A percentile compares a stretch with the other conserved stretches of the same genome.
Evolutionary conservation across 306 rosid species (phyloP).

Genomic region (Glycine latifolia): DNA sequence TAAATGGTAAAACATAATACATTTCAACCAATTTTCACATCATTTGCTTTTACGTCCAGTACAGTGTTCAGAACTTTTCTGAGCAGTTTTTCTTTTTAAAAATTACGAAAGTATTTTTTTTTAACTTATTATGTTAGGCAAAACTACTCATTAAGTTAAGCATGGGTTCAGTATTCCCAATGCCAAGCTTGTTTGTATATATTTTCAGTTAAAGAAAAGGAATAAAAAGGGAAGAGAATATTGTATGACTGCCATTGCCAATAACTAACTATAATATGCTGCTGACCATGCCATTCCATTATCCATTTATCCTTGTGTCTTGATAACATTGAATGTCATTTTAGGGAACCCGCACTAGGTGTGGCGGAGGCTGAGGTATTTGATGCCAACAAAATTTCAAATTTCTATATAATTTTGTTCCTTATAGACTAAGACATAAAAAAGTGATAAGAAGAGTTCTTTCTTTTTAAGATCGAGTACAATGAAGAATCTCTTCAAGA

Average conservation of each 20-base stretch:
- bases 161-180: slow-evolving; percentile 1
- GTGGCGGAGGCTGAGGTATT: too few relatives aligned
- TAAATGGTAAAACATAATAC: neutral
- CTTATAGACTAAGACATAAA: too few relatives aligned
- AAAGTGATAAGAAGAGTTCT: too few relatives aligned
- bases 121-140: neutral
- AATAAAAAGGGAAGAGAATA: neutral
- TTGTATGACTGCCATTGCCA: too few relatives aligned
- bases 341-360: too few relatives aligned
- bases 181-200: neutral
- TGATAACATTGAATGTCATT: too few relatives aligned
- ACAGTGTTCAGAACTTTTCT: neutral
- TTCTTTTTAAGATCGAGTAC: neutral
- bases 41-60: neutral
- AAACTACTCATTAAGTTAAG: neutral
- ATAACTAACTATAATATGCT: too few relatives aligned
- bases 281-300: too few relatives aligned
- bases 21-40: neutral
- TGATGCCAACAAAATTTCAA: too few relatives aligned
- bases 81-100: neutral
- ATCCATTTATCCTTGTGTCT: too few relatives aligned
- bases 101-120: neutral
- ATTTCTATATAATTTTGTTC: too few relatives aligned
- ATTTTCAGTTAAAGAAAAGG: neutral
- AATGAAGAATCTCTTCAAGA: neutral